Conservation (phyloP, 768 basidiomycete genomes). For the Phylloporus sp. region DNA sequence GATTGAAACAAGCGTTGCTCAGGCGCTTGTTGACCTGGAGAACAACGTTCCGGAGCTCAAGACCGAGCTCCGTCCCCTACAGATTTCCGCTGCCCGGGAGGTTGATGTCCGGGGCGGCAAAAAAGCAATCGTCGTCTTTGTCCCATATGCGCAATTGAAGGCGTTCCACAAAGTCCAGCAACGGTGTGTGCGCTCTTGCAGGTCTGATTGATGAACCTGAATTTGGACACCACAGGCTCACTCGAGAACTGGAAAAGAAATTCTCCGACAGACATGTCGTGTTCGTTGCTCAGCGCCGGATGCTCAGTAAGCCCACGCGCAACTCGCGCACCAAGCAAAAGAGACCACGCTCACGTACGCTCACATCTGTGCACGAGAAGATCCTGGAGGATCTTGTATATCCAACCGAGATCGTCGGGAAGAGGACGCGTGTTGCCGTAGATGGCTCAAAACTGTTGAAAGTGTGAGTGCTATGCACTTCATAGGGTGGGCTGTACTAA, state of each 20-base stretch:
- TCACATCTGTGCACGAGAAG: constrained; percentile 96
- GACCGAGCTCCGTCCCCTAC: constrained; percentile 89
- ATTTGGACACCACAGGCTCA: constrained; percentile 59
- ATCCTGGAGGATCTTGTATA: constrained; percentile 98
- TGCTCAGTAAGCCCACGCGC: constrained; percentile 96
- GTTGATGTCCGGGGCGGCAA: constrained; percentile 99
- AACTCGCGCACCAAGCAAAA: constrained; percentile 92
- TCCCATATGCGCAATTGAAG: constrained; percentile 95
- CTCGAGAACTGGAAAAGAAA: constrained; percentile 99
- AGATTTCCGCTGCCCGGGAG: constrained; percentile 98
- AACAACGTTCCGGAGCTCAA: constrained; percentile 98
- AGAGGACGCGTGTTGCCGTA: constrained; percentile 89
- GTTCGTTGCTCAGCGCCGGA: constrained; percentile 97
- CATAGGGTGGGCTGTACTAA: constrained; percentile 15
- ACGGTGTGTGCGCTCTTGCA: constrained; percentile 48
- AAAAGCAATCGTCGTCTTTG: constrained; percentile 98
- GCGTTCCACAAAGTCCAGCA: constrained; percentile 98
- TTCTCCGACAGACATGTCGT: constrained; percentile 99
- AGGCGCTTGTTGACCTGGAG: constrained; percentile 96
- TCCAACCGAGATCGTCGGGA: constrained; percentile 98
- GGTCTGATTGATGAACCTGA: constrained; percentile 5
- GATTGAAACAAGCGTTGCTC: constrained; percentile 86
- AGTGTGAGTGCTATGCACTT: constrained; percentile 67
- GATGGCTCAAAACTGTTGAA: constrained; percentile 95
- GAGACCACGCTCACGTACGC: constrained; percentile 93